phyloP scores from a whole-genome alignment of 257 asterid genomes.

The Cynanchum wilfordii region DNA sequence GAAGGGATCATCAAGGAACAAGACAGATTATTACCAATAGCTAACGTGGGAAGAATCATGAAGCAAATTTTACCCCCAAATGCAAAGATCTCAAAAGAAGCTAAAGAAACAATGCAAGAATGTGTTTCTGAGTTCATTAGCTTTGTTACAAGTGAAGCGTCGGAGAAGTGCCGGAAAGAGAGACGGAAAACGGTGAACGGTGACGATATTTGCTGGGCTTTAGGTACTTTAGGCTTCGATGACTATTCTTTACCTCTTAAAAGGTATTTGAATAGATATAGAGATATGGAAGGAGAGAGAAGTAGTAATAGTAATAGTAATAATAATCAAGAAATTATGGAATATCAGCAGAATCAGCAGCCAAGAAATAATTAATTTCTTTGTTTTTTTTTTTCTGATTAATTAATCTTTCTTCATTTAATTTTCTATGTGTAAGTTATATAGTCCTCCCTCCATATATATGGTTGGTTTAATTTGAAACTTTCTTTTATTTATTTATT shows the following conservation, averaged over 20 bases:
- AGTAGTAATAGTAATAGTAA: constrained; percentile 1
- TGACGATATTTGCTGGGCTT: constrained; percentile 59
- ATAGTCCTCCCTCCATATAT: no score
- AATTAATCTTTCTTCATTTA: no score
- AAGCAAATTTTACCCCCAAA: constrained; percentile 54
- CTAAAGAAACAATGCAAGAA: constrained; percentile 75
- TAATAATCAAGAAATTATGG: no score
- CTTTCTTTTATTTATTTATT: not conserved
- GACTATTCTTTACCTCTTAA: constrained; percentile 41
- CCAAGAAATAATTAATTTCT: not conserved
- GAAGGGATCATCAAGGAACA: constrained; percentile 32
- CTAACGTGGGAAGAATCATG: constrained; percentile 80
- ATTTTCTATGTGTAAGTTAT: no score
- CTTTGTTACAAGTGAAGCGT: constrained; percentile 66
- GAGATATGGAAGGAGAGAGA: constrained; percentile 55
- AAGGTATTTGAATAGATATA: constrained; percentile 54
- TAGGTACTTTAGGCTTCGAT: constrained; percentile 57
- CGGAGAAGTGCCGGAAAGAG: constrained; percentile 66
- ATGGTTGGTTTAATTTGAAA: no score
- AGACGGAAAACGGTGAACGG: constrained; percentile 67
- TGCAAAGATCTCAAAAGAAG: constrained; percentile 71
- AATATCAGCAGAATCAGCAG: not conserved
- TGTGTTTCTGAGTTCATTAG: constrained; percentile 72
- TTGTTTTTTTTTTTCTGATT: no score
- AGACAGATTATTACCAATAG: constrained; percentile 54